phyloP scores from a whole-genome alignment of 306 rosid species.

The Medicago lupulina region DNA sequence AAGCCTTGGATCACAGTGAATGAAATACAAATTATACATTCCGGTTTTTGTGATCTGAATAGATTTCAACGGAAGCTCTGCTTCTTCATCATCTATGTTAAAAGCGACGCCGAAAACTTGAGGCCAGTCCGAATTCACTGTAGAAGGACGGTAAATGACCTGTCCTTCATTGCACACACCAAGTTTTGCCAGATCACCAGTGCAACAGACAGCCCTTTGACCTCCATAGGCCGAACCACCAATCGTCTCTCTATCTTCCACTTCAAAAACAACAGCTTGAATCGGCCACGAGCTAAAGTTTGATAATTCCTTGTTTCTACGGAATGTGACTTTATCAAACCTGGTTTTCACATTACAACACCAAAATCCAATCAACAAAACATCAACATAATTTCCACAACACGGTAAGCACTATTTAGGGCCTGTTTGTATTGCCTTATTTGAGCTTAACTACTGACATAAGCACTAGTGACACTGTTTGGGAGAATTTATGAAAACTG shows the following conservation, averaged over 20 bases:
- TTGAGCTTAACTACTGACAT: neutral
- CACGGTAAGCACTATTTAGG: neutral
- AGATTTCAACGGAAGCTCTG: constrained; percentile 62
- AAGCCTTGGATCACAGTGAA: constrained; percentile 87
- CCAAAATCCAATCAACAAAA: constrained; percentile 39
- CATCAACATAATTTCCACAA: constrained; percentile 1
- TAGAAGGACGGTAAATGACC: constrained; percentile 75
- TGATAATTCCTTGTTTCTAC: constrained; percentile 64
- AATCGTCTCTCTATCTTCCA: constrained; percentile 91
- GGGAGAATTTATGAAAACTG: neutral
- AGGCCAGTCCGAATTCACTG: constrained; percentile 80
- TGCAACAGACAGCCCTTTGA: constrained; percentile 97
- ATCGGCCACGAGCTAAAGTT: constrained; percentile 77
- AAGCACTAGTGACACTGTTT: neutral
- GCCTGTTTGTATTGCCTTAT: no score
- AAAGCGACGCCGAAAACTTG: constrained; percentile 73
- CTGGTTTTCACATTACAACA: constrained; percentile 59
- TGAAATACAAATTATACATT: constrained; percentile 96
- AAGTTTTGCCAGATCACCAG: constrained; percentile 87
- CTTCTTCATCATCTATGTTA: constrained; percentile 56
- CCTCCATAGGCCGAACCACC: constrained; percentile 99
- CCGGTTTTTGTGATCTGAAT: constrained; percentile 79
- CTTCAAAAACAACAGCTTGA: constrained; percentile 91
- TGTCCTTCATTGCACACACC: constrained; percentile 88
- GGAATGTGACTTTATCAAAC: constrained; percentile 77